Base-by-base conservation (phyloP, 2,329 filamentous ascomycete species). In the Chaetoscypha palmicola region DNA sequence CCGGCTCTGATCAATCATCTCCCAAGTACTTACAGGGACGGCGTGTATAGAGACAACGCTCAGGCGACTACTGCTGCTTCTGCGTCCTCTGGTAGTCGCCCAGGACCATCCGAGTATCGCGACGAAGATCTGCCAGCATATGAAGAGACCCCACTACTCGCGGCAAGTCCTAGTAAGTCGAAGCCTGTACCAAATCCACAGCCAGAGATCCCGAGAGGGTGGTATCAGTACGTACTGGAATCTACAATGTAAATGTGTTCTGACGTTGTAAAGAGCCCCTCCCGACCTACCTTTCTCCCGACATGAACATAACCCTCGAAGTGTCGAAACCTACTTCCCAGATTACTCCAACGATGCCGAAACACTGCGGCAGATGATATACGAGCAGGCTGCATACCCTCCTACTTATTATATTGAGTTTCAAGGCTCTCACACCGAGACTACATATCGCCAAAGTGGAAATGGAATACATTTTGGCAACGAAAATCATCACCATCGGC, bases 381-480 rank as follows among this genome's bases (percentile, higher is more conserved):
- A 35, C 7, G 40, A 53, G 21, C 59, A 62, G 49, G 51, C 54
- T 7, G 20, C 32, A 11, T 61, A 54, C 35, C 53, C 58, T 8
- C 58, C 58, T 2, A 39, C 38, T 2, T 61, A 59, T 34, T 51
- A 51, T 20, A 48, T 64, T 2, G 49, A 53, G 31, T 46, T 66
- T 16, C 44, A 48, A 12, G 64, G 64, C 12, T 57, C 55, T 5
- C 62, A 65, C 20, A 49, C 47, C 17, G 57, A 62, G 41, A 62
- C 56, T 9, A 35, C 45, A 11, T 34, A 34, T 17, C 32, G 32
- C 4, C 9, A n/a, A 9, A 34, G 32, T 34, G 32, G 32, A 16
- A 34, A 34, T 34, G n/a, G 32, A 9, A 31, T 31, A 31, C 12
- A 11, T 12, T 12, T 31, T 31, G 28, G 28, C 4, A 4, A 31